These are phyloP conservation scores for Solanum medicagineum DNA, from an alignment of 257 asterid species.

Conservation along the genomic window DNA sequence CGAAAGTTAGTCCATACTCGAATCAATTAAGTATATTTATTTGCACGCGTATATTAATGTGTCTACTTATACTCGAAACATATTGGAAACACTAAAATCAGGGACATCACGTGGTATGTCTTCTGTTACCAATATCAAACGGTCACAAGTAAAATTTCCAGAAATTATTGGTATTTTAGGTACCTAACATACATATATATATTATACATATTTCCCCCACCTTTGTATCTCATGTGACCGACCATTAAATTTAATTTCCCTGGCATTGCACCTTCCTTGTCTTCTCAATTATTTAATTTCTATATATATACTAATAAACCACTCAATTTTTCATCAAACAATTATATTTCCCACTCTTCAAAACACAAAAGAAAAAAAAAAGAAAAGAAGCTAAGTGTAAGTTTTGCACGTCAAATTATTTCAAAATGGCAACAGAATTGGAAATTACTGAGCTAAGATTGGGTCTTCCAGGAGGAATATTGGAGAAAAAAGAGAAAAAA, in stretches of 20 bases:
- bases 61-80: not conserved
- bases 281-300: not conserved
- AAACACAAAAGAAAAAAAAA: not conserved
- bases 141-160: slow-evolving; percentile 4
- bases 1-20: not conserved
- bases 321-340: not conserved
- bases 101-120: slow-evolving; percentile 63
- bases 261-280: slow-evolving; percentile 18
- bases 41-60: not conserved
- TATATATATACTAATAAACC: not conserved
- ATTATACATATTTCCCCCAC: slow-evolving; percentile 34
- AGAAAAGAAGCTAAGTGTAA: not conserved
- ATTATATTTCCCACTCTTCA: not conserved
- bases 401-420: not conserved
- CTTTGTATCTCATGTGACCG: slow-evolving; percentile 60
- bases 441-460: slow-evolving; percentile 74
- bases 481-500: slow-evolving; percentile 29
- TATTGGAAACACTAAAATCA: not conserved
- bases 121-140: not conserved
- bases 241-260: slow-evolving; percentile 36
- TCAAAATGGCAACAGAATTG: slow-evolving; percentile 34
- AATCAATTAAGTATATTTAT: not conserved
- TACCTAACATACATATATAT: slow-evolving; percentile 5
- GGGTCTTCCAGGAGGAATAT: slow-evolving; percentile 58
- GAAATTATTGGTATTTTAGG: slow-evolving; percentile 2